Evolutionary conservation across 1,284 basidiomycete genomes (phyloP).

Genomic region (Pholiota adiposa): DNA sequence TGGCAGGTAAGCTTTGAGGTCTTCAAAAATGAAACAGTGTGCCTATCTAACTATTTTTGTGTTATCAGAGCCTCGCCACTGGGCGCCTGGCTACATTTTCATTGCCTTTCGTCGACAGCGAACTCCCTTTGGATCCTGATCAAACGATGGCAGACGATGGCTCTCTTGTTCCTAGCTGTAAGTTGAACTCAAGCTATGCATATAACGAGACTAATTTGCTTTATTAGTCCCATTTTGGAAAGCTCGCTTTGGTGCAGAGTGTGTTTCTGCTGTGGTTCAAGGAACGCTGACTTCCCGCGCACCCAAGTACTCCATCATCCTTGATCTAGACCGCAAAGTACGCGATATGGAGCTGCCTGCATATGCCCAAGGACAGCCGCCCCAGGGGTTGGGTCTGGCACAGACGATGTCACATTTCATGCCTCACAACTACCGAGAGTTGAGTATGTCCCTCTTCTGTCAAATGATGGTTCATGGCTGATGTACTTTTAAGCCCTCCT

Average conservation of each 20-base stretch:
- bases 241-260: constrained; percentile 69
- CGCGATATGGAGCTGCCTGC: constrained; percentile 64
- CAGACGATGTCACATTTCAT: constrained; percentile 68
- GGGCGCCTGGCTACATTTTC: constrained; percentile 68
- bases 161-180: constrained; percentile 55
- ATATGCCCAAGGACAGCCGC: constrained; percentile 50
- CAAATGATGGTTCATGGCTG: background rate
- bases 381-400: constrained; percentile 45
- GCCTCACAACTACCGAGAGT: constrained; percentile 68
- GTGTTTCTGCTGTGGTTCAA: constrained; percentile 67
- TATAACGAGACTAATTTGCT: background rate
- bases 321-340: constrained; percentile 65
- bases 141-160: constrained; percentile 58
- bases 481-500: constrained; percentile 51
- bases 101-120: constrained; percentile 68
- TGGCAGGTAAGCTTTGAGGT: constrained; percentile 55
- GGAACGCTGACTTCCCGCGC: constrained; percentile 66
- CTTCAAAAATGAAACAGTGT: background rate
- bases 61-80: constrained; percentile 58
- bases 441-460: constrained; percentile 46
- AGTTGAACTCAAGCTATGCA: constrained; percentile 25
- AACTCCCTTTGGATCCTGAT: constrained; percentile 59
- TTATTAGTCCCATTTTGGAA: constrained; percentile 71
- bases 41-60: background rate
- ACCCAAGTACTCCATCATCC: constrained; percentile 64